Percentiles rank a stretch among this genome's conserved stretches.
Conservation (phyloP, 2,329 filamentous ascomycete genomes). For the Ophiobolus disseminans region DNA sequence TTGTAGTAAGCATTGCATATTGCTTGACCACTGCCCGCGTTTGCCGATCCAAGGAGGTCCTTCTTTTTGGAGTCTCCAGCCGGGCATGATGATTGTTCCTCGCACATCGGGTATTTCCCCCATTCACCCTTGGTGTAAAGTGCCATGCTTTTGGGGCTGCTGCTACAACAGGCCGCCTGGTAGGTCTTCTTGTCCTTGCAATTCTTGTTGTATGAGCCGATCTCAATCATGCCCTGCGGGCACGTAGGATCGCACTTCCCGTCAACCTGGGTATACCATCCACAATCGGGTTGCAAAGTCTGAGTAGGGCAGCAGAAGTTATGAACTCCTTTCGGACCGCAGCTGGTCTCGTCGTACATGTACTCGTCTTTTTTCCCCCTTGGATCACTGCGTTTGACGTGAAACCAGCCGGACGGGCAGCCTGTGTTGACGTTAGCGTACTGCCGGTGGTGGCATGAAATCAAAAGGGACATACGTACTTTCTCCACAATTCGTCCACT, state of each 20-base stretch:
- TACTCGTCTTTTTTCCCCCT: constrained; percentile 8
- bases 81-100: constrained; percentile 6
- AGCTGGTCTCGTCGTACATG: constrained; percentile 7
- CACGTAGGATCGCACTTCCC: constrained; percentile 5
- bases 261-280: constrained; percentile 6
- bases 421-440: constrained; percentile 3
- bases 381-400: constrained; percentile 2
- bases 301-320: constrained; percentile 1
- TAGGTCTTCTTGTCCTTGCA: constrained; percentile 4
- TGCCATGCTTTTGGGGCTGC: constrained; percentile 4
- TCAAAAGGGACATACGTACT: background rate
- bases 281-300: background rate
- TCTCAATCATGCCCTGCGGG: constrained; percentile 1
- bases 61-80: constrained; percentile 3
- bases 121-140: constrained; percentile 11
- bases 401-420: constrained; percentile 1
- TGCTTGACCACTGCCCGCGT: constrained; percentile 2
- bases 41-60: background rate
- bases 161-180: constrained; percentile 3
- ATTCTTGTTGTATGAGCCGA: constrained; percentile 9
- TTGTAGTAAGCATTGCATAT: constrained; percentile 8
- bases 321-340: constrained; percentile 2
- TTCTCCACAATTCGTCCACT: constrained; percentile 14
- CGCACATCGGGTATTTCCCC: constrained; percentile 8
- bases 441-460: too few species aligned